phyloP scores from a whole-genome alignment of 768 basidiomycete genomes.

The Clavaria fumosa region DNA sequence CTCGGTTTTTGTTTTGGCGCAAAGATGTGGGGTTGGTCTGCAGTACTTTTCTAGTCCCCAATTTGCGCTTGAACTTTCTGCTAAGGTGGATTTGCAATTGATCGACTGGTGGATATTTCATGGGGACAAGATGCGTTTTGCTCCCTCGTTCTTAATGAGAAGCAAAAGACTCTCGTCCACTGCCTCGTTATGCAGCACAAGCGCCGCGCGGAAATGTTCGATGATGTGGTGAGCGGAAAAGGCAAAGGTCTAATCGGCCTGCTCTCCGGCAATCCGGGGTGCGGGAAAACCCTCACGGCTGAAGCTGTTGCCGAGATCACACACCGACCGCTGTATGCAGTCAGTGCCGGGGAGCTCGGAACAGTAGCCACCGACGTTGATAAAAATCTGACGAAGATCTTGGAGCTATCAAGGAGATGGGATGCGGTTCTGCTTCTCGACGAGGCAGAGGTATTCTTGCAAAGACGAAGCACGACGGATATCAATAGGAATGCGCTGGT shows the following conservation, averaged over 20 bases:
- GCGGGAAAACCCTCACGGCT: conserved; percentile 44
- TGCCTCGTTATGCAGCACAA: conserved; percentile 39
- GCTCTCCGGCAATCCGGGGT: conserved; percentile 40
- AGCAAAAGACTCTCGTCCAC: conserved; percentile 36
- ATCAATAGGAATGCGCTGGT: conserved; percentile 58
- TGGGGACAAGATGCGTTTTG: conserved; percentile 44
- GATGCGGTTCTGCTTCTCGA: conserved; percentile 43
- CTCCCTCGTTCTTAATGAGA: conserved; percentile 37
- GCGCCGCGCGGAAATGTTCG: conserved; percentile 31
- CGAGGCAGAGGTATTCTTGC: conserved; percentile 59
- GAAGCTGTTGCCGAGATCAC: conserved; percentile 41
- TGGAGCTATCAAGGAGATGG: conserved; percentile 40
- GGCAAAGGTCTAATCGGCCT: conserved; percentile 36
- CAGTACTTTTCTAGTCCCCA: not conserved
- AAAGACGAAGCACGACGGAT: conserved; percentile 47
- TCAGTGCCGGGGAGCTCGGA: conserved; percentile 39
- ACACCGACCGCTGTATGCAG: conserved; percentile 35
- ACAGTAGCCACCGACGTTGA: conserved; percentile 31
- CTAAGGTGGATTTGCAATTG: conserved; percentile 38
- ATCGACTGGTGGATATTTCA: conserved; percentile 40
- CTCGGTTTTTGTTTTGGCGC: conserved; percentile 36
- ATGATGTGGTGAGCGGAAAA: conserved; percentile 50
- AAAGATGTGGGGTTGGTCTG: conserved; percentile 9
- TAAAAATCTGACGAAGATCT: conserved; percentile 26
- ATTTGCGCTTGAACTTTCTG: not conserved